Base-by-base conservation (phyloP, 192 early-diverging fungal genomes). In the Coemansia sp. region DNA sequence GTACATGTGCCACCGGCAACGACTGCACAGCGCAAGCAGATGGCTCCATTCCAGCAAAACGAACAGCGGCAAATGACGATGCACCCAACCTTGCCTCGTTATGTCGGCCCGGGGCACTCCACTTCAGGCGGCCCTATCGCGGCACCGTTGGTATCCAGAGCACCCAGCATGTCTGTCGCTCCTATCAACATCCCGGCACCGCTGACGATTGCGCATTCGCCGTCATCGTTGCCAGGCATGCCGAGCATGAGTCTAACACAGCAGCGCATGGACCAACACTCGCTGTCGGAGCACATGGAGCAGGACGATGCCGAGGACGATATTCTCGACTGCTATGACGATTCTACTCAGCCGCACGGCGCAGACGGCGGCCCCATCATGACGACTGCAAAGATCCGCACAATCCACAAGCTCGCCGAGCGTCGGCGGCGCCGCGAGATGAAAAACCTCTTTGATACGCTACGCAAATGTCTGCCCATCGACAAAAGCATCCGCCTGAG, bases 391-490 rank as follows among this genome's bases (percentile, higher is more conserved):
- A 92, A 95, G 68, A 77, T 95, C 35, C 82, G 93, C 43, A 86
- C 94, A n/a, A 88, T 87, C 60, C 94, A 95, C 75, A 95, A 95
- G 68, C 72, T 95, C 43, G 94, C 94, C 12, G 94, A 95, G 63
- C 79, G 94, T 55, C 93, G 93, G 61, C 86, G 94, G 18, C 88
- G 94, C 43, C 93, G 89, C 67, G 94, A 95, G 66, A 94, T 95
- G 91, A 95, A 95, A 68, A 90, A 92, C 44, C 80, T 95, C 26
- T 95, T 95, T 88, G 94, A 95, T 78, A 89, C 91, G 49, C 79
- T 95, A 20, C 85, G 91, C 48, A 91, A 89, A 62, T 78, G 87
- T 15, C 80, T 95, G 63, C 93, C 94, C 3, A 84, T 92, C 5
- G 92, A 94, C 66, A 89, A 89, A 51, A 89, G 86, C 35, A 79